Evolutionary conservation across 2,329 filamentous ascomycete species (phyloP).

Genomic region (Fusarium sp.): DNA sequence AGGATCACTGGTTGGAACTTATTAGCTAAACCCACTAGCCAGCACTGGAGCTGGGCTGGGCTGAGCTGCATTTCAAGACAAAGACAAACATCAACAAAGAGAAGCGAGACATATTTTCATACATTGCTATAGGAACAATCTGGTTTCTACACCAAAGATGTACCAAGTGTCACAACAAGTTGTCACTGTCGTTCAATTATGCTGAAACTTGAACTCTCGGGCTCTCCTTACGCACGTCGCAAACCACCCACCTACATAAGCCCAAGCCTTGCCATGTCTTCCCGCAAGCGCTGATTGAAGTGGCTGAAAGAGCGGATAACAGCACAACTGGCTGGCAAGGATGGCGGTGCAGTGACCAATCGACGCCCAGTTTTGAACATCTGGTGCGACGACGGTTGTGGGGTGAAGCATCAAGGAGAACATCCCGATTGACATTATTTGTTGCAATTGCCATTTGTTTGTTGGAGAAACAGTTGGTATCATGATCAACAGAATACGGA

Average conservation of each 20-base stretch:
- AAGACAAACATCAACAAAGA: not conserved
- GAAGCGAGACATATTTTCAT: not conserved
- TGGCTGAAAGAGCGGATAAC: slow-evolving; percentile 22
- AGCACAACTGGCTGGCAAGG: not conserved
- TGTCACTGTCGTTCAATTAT: not conserved
- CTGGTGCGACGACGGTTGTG: slow-evolving; percentile 18
- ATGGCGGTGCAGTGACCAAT: slow-evolving; percentile 23
- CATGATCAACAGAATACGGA: fast-evolving
- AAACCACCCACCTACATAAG: not conserved
- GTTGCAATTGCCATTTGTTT: not conserved
- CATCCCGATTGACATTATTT: slow-evolving; percentile 6
- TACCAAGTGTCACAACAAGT: too few species aligned
- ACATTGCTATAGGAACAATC: not conserved
- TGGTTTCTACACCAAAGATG: not conserved
- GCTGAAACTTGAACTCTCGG: not conserved
- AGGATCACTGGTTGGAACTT: slow-evolving; percentile 13
- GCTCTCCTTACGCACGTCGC: not conserved
- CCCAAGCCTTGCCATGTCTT: slow-evolving; percentile 3
- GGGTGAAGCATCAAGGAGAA: slow-evolving; percentile 2
- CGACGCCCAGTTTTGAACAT: not conserved
- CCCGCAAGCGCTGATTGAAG: slow-evolving; percentile 16
- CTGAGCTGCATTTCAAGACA: slow-evolving; percentile 4
- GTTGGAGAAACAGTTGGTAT: not conserved
- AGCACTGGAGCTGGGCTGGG: not conserved
- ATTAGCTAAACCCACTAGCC: slow-evolving; percentile 6